Percentiles rank a stretch among this genome's conserved stretches.
These are phyloP conservation scores for Malus orientalis DNA, from an alignment of 306 rosid species.

Conservation along the genomic window DNA sequence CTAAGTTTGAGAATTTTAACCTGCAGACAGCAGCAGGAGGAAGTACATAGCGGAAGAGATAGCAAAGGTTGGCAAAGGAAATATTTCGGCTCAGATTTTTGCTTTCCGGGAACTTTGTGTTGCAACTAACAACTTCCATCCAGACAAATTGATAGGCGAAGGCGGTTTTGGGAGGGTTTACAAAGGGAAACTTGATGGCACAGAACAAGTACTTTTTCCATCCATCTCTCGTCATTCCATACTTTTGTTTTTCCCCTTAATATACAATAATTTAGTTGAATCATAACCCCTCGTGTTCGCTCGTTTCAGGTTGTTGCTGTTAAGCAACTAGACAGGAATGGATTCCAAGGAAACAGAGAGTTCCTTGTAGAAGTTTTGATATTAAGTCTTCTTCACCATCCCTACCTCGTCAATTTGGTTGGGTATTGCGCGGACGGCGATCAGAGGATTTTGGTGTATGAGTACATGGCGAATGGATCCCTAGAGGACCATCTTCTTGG, in stretches of 20 bases:
- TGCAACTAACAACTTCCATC: slow-evolving; percentile 69
- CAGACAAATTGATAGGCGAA: slow-evolving; percentile 64
- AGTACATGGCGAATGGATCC: slow-evolving; percentile 80
- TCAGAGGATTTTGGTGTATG: slow-evolving; percentile 77
- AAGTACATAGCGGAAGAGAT: slow-evolving; percentile 50
- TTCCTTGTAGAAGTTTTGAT: slow-evolving; percentile 91
- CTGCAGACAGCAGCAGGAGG: slow-evolving; percentile 41
- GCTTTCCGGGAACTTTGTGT: slow-evolving; percentile 51
- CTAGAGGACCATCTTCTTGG: slow-evolving; percentile 92
- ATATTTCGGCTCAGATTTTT: slow-evolving; percentile 49
- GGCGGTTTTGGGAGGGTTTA: slow-evolving; percentile 93
- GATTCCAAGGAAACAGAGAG: slow-evolving; percentile 89
- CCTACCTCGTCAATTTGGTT: slow-evolving; percentile 74
- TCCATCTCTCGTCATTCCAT: background rate
- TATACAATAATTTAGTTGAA: background rate
- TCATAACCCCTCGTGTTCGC: slow-evolving; percentile 3
- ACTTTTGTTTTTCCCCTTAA: background rate
- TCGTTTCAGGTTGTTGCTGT: slow-evolving; percentile 65
- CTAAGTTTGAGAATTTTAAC: background rate
- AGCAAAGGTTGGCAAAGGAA: slow-evolving; percentile 58
- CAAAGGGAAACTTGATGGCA: slow-evolving; percentile 48
- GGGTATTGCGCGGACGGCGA: slow-evolving; percentile 88
- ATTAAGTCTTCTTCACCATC: slow-evolving; percentile 74
- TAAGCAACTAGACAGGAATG: slow-evolving; percentile 87
- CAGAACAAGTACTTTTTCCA: slow-evolving; percentile 40